These are phyloP conservation scores for Coniella lustricola DNA, from an alignment of 2,329 filamentous ascomycete species.

Conservation along the genomic window DNA sequence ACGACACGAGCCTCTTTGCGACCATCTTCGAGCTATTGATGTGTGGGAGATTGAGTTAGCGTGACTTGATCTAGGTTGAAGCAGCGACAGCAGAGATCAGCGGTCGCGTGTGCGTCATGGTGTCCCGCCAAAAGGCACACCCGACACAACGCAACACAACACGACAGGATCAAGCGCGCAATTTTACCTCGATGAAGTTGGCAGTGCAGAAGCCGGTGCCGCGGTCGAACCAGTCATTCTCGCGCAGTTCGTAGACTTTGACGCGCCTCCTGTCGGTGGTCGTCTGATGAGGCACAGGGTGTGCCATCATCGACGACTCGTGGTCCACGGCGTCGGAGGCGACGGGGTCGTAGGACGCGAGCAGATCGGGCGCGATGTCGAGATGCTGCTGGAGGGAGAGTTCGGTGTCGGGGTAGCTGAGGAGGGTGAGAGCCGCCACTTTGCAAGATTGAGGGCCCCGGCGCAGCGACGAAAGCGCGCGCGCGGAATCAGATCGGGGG, in stretches of 20 bases:
- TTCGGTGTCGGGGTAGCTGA: constrained; percentile 46
- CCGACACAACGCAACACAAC: neutral
- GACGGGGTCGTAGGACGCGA: constrained; percentile 39
- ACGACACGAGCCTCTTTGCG: constrained; percentile 80
- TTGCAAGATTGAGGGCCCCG: constrained; percentile 26
- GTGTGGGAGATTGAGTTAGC: constrained; percentile 19
- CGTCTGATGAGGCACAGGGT: constrained; percentile 61
- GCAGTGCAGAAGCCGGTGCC: constrained; percentile 94
- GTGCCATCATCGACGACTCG: constrained; percentile 64
- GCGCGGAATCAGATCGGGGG: constrained; percentile 13
- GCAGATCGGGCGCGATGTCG: constrained; percentile 46
- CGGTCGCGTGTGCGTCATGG: too few relatives aligned
- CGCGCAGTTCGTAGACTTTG: constrained; percentile 97
- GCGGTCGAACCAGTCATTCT: constrained; percentile 98
- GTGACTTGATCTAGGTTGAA: constrained; percentile 9
- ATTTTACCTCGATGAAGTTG: constrained; percentile 62
- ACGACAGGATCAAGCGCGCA: neutral
- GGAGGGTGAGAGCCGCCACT: constrained; percentile 50
- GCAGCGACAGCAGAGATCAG: too few relatives aligned
- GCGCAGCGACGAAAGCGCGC: constrained; percentile 28
- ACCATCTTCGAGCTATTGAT: constrained; percentile 44
- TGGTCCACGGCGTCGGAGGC: constrained; percentile 43
- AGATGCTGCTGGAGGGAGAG: constrained; percentile 55
- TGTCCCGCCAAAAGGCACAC: too few relatives aligned
- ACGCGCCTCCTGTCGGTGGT: constrained; percentile 62